Base-by-base conservation (phyloP, 2,329 filamentous ascomycete species). In the Cytospora schulzeri region DNA sequence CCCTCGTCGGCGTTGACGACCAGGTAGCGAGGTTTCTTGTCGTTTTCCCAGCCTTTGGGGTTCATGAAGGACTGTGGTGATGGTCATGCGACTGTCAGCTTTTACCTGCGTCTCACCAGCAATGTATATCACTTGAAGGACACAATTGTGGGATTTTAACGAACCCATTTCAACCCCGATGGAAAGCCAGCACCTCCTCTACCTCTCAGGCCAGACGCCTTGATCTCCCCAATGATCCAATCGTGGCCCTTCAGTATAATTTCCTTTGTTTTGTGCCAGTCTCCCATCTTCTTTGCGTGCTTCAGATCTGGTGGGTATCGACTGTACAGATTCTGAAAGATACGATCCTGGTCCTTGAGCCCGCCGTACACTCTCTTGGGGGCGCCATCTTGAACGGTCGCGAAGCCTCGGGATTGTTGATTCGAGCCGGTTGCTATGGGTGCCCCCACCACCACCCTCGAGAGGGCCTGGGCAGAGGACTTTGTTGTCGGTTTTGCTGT, bases 191-290 rank as follows among this genome's bases (percentile, higher is more conserved):
- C 95, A 80, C 95, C 95, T 80, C 95, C 95, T 82, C 95, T 91
- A 73, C 95, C 95, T 79, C 95, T 88, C 69, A 99, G 87, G 73
- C 95, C 95, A 15, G 95, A 99, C 31, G 93, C 88, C 86, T 99
- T 99, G 81, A 99, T 87, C 81, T 99, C 95, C 71, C 90, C 90
- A 74, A 99, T 98, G 78, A 99, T 96, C 91, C 95, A 99, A 74
- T 99, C 94, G 80, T 99, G 92, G 63, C 95, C 95, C 85, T 99
- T 99, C 71, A 92, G 81, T 66, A 99, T 79, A 65, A 99, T 99
- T 78, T 99, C 95, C 86, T 99, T 99, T 63, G 95, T 99, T 86
- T 96, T 97, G 83, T 99, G 88, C 95, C 95, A 99, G 79, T 98
- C 95, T 72, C 95, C 95, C 85, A 96, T 96, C 82, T 96, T 97